Conservation (phyloP, 805 yeast genomes). For the Starmerella potacharoeniae region DNA sequence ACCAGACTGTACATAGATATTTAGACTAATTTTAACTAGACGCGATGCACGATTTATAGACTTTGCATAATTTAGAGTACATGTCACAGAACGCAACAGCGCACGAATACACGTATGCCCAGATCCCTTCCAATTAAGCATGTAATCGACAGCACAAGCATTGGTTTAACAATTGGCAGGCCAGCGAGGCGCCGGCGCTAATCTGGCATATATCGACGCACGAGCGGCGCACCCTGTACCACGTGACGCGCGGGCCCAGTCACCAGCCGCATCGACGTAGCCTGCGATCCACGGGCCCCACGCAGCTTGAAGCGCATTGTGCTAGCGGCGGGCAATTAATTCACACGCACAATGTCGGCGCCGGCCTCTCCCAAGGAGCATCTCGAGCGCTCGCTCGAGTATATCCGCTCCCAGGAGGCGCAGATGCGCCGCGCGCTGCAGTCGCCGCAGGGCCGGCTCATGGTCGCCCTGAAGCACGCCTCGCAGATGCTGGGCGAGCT, state of each 20-base stretch:
- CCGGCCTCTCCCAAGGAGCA: conserved; percentile 9
- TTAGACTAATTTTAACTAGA: too few relatives aligned
- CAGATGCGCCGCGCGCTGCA: conserved; percentile 70
- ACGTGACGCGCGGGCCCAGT: too few relatives aligned
- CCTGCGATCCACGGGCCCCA: neutral
- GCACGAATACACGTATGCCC: too few relatives aligned
- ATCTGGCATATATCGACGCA: too few relatives aligned
- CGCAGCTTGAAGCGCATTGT: neutral
- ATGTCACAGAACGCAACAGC: neutral
- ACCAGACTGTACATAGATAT: too few relatives aligned
- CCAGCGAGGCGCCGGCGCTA: too few relatives aligned
- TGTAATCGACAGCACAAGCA: too few relatives aligned
- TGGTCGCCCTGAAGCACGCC: conserved; percentile 83
- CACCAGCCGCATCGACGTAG: neutral
- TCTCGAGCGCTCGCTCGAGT: conserved; percentile 37
- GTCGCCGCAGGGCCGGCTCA: conserved; percentile 47
- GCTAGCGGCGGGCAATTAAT: neutral
- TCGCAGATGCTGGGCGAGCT: conserved; percentile 71
- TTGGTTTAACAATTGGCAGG: too few relatives aligned
- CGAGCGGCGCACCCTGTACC: too few relatives aligned
- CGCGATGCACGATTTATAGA: too few relatives aligned
- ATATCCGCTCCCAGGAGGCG: conserved; percentile 57
- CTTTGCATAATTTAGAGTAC: neutral
- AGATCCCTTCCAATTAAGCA: too few relatives aligned
- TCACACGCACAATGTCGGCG: neutral